Percentiles rank a stretch among this genome's conserved stretches.
These are phyloP conservation scores for Gossypium anomalum DNA, from an alignment of 345 rosid species.

Conservation along the genomic window DNA sequence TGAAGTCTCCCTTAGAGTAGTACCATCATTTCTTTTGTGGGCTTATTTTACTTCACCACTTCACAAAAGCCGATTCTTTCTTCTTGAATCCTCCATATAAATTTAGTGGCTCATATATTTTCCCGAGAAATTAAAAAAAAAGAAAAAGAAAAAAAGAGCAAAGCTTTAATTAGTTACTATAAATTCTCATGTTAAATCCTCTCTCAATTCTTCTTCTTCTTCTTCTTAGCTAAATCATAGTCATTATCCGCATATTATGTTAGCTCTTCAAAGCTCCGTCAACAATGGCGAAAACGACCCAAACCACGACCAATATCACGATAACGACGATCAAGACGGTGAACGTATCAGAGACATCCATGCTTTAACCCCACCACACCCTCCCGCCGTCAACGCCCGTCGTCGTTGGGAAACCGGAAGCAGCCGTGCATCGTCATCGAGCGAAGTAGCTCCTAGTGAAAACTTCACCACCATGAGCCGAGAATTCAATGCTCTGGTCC, in stretches of 20 bases:
- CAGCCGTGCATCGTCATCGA: constrained; percentile 43
- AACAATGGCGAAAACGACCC: constrained; percentile 22
- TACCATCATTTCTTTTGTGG: too few relatives aligned
- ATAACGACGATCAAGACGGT: not conserved
- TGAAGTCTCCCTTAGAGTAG: too few relatives aligned
- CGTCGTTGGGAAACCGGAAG: constrained; percentile 51
- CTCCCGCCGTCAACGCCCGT: constrained; percentile 32
- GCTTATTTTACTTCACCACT: too few relatives aligned
- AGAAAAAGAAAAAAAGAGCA: too few relatives aligned
- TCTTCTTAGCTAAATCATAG: not conserved
- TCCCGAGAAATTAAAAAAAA: too few relatives aligned
- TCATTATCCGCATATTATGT: constrained; percentile 20
- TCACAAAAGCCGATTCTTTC: not conserved
- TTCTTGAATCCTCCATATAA: not conserved
- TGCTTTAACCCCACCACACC: constrained; percentile 55
- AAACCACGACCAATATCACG: not conserved
- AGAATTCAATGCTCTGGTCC: constrained; percentile 91
- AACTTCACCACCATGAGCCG: constrained; percentile 88
- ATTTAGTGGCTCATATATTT: constrained; percentile 18
- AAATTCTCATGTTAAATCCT: not conserved
- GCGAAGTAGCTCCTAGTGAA: constrained; percentile 53
- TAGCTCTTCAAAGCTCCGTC: constrained; percentile 22
- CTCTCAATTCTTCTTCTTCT: not conserved
- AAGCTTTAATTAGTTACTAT: not conserved
- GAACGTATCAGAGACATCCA: constrained; percentile 75